phyloP scores from a whole-genome alignment of 164 flowering plant species.

The Tetracentron sinense region DNA sequence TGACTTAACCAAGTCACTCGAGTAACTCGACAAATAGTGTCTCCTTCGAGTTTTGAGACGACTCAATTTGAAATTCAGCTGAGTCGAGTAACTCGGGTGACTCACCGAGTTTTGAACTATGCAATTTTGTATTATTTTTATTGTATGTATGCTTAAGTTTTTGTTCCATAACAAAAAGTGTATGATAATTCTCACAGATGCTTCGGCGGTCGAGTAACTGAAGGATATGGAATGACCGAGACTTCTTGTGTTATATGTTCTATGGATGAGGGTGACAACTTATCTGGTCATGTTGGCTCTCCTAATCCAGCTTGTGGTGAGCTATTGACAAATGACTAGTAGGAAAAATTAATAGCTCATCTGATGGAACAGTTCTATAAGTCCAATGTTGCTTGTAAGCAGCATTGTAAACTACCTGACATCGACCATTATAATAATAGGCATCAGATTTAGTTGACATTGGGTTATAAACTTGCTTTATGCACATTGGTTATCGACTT shows the following conservation, averaged over 20 bases:
- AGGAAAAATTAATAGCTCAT: background rate
- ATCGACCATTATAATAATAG: too few relatives aligned
- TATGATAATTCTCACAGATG: conserved; percentile 44
- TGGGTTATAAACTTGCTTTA: too few relatives aligned
- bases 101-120: too few relatives aligned
- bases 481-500: too few relatives aligned
- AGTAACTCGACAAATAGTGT: too few relatives aligned
- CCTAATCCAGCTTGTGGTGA: conserved; percentile 94
- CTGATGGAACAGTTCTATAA: background rate
- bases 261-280: conserved; percentile 60
- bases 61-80: too few relatives aligned
- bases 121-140: background rate
- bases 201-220: conserved; percentile 73
- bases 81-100: too few relatives aligned
- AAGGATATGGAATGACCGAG: conserved; percentile 99
- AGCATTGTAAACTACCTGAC: too few relatives aligned
- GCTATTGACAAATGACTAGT: conserved; percentile 15
- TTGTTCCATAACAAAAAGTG: conserved; percentile 1
- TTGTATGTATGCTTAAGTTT: background rate
- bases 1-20: too few relatives aligned
- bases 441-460: too few relatives aligned
- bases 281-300: conserved; percentile 89
- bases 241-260: conserved; percentile 70
- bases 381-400: too few relatives aligned
- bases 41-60: too few relatives aligned